Evolutionary conservation across 2,329 filamentous ascomycete species (phyloP).

Genomic region (Diaporthe capsici): DNA sequence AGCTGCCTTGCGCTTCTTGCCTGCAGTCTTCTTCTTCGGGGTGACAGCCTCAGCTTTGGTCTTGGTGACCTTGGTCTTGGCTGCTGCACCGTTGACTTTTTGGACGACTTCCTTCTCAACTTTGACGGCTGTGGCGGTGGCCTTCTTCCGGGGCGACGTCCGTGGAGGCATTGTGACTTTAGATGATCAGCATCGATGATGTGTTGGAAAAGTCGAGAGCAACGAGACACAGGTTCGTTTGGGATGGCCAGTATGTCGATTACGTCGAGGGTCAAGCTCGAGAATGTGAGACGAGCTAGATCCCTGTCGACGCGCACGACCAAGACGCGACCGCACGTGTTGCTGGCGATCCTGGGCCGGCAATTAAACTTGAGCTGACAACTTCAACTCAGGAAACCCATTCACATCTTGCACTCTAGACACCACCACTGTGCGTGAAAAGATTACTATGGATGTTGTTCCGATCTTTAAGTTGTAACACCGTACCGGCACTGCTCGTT

Average conservation of each 20-base stretch:
- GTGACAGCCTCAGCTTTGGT: constrained; percentile 42
- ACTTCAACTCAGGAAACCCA: no score
- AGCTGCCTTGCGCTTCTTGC: constrained; percentile 44
- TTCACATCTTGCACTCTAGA: not conserved
- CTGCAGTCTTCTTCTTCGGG: constrained; percentile 44
- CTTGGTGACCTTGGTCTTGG: constrained; percentile 47
- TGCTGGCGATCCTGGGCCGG: not conserved
- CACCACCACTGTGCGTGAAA: not conserved
- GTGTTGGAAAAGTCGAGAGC: not conserved
- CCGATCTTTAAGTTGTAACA: not conserved
- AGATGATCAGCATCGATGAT: not conserved
- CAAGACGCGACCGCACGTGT: constrained; percentile 26
- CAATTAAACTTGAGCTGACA: constrained; percentile 6
- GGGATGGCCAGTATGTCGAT: not conserved
- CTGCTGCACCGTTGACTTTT: constrained; percentile 39
- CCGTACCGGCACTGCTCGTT: not conserved
- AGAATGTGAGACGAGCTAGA: constrained; percentile 22
- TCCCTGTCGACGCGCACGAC: constrained; percentile 29
- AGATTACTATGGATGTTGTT: not conserved
- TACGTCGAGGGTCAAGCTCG: constrained; percentile 13
- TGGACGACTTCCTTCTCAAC: constrained; percentile 42
- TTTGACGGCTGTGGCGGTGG: constrained; percentile 43
- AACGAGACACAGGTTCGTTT: not conserved
- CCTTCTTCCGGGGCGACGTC: constrained; percentile 42
- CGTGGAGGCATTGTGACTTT: constrained; percentile 37